Evolutionary conservation across 495 filamentous ascomycete species (phyloP).

Genomic region (Wilcoxina mikolae): DNA sequence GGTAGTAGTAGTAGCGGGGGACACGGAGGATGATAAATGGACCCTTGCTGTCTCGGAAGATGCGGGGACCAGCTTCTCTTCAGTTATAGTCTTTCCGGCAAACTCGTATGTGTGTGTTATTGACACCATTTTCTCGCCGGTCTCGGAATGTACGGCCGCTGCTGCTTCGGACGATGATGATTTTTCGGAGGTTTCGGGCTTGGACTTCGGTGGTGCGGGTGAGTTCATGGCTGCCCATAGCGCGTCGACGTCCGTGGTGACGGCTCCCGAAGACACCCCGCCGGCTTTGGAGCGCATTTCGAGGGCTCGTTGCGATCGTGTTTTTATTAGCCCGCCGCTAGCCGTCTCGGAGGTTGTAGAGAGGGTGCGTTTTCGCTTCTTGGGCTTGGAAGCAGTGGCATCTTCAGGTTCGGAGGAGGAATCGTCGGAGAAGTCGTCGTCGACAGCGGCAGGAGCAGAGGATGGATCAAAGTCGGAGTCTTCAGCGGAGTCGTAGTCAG

Average conservation of each 20-base stretch:
- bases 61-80: constrained; percentile 2
- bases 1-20: constrained; percentile 15
- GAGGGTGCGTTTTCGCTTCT: constrained; percentile 30
- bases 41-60: background rate
- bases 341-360: constrained; percentile 15
- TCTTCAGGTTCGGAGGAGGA: constrained; percentile 20
- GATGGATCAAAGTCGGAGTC: constrained; percentile 62
- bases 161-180: constrained; percentile 4
- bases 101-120: constrained; percentile 86
- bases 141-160: constrained; percentile 8
- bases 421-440: constrained; percentile 34
- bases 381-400: constrained; percentile 11
- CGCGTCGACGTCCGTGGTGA: constrained; percentile 77
- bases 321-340: constrained; percentile 70
- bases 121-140: constrained; percentile 37
- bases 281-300: constrained; percentile 27
- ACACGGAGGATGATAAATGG: constrained; percentile 1
- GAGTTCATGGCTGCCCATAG: constrained; percentile 71
- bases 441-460: constrained; percentile 32
- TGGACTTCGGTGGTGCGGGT: constrained; percentile 8
- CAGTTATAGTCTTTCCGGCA: constrained; percentile 46
- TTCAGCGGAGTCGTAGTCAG: constrained; percentile 54
- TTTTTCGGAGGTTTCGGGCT: constrained; percentile 1
- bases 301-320: constrained; percentile 35
- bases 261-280: constrained; percentile 39